Conservation (phyloP, 345 rosid genomes). For the Eutrema yunnanense region DNA sequence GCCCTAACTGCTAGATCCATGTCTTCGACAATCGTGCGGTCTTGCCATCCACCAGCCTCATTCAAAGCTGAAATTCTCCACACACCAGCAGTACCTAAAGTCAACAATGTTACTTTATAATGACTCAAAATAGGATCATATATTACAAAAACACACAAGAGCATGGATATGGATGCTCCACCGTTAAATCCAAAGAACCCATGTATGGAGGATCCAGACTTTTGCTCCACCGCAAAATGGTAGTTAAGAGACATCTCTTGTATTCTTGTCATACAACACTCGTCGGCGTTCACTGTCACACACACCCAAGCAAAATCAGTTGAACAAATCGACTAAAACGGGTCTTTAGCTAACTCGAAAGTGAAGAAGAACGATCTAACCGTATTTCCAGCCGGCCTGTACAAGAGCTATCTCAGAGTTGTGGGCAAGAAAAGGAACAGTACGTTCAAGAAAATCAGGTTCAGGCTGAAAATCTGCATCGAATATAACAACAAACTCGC, state of each 20-base stretch:
- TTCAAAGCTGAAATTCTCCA: constrained; percentile 80
- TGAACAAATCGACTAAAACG: background rate
- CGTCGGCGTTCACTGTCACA: constrained; percentile 21
- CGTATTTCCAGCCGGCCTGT: constrained; percentile 92
- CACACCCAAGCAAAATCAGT: background rate
- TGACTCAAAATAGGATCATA: background rate
- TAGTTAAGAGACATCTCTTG: constrained; percentile 37
- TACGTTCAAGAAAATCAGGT: constrained; percentile 67
- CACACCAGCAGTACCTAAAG: constrained; percentile 85
- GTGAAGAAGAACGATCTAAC: constrained; percentile 30
- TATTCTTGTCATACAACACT: constrained; percentile 34
- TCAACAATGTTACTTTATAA: background rate
- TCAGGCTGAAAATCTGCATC: constrained; percentile 93
- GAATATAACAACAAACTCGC: constrained; percentile 75
- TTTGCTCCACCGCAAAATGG: constrained; percentile 32
- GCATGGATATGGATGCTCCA: background rate
- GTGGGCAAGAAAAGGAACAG: constrained; percentile 60
- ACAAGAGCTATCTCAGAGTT: constrained; percentile 74
- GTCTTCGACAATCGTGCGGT: constrained; percentile 86
- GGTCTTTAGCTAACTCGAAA: background rate
- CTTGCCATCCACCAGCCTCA: constrained; percentile 93
- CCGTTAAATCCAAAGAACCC: constrained; percentile 34
- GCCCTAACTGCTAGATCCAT: constrained; percentile 94
- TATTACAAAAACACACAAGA: background rate
- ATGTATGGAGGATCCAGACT: constrained; percentile 29